Percentiles rank a stretch among this genome's conserved stretches.
These are phyloP conservation scores for Lignosus rhinocerotis DNA, from an alignment of 1,284 basidiomycete species.

Conservation along the genomic window DNA sequence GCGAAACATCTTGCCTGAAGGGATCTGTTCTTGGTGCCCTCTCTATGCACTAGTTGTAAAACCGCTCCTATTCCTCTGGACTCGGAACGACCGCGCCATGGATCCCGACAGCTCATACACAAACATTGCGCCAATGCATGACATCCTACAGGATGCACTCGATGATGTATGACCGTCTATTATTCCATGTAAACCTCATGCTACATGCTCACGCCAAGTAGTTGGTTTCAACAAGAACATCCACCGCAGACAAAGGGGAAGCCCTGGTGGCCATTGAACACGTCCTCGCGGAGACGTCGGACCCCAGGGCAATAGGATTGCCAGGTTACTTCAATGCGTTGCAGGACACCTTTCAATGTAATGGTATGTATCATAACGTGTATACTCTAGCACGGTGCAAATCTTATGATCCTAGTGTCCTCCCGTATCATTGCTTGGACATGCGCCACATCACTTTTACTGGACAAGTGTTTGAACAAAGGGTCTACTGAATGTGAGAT, in stretches of 20 bases:
- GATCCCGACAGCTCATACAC: slow-evolving; percentile 14
- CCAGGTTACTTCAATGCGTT: slow-evolving; percentile 58
- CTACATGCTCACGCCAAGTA: slow-evolving; percentile 31
- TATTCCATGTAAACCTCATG: not conserved
- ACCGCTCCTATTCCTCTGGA: not conserved
- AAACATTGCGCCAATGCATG: slow-evolving; percentile 36
- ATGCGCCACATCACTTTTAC: slow-evolving; percentile 24
- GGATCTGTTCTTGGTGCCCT: not conserved
- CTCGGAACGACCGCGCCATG: slow-evolving; percentile 9
- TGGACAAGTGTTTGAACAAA: slow-evolving; percentile 28
- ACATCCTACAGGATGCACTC: slow-evolving; percentile 56
- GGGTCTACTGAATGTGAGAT: slow-evolving; percentile 30
- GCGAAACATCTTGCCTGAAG: not conserved
- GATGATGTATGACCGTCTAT: slow-evolving; percentile 53
- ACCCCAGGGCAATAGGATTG: slow-evolving; percentile 35
- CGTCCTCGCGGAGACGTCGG: slow-evolving; percentile 57
- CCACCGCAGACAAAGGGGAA: slow-evolving; percentile 46
- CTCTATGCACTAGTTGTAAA: not conserved
- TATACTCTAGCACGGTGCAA: not conserved
- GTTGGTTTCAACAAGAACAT: slow-evolving; percentile 62
- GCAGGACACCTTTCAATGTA: slow-evolving; percentile 77
- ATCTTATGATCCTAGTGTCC: slow-evolving; percentile 48
- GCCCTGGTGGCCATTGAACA: slow-evolving; percentile 60
- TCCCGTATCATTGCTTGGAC: slow-evolving; percentile 58
- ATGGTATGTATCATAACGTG: slow-evolving; percentile 51